Evolutionary conservation across 2,329 filamentous ascomycete genomes (phyloP), one percentile per base, ranked within the genome.

Genomic region (Fusarium dlaminii): DNA sequence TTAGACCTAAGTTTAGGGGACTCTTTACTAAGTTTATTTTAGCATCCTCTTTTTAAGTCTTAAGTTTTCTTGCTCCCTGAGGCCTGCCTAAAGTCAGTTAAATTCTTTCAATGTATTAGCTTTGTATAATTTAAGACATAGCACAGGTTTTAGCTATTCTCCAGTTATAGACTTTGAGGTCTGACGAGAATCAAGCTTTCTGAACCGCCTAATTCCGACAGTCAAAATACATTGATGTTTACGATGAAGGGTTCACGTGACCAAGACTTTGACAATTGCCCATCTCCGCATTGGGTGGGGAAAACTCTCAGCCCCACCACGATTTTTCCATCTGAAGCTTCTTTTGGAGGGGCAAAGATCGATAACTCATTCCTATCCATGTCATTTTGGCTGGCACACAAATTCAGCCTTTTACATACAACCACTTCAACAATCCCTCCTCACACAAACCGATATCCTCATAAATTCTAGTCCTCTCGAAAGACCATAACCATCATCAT

Each of bases 281-380:
- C 39, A 58, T 52, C 60, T 66, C 63, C 65, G 49, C 66, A 76
- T 70, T 77, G 73, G 73, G 72, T 65, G 65, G 57, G 51, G 71
- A 65, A 69, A 68, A 46, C 14, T 10, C 6, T 30, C 24, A 27
- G 70, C 75, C 75, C 75, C 75, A 76, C 75, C 73, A 76, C 66
- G 63, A 63, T 58, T 74, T 77, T 73, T 63, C 52, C 63, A 57
- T 60, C 49, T 60, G 30, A 66, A 74, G 64, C 75, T 66, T 69
- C 55, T 67, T 61, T 77, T 77, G 73, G 75, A 77, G 75, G 75
- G 75, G 75, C 73, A 76, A 75, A 68, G 58, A 72, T 68, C 57
- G 64, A 73, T 75, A 58, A 65, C 54, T 56, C 49, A 14, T 29
- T 37, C 37, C 36, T n/a, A 24, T 51, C 49, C 63, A 55, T 63